A percentile compares a stretch with the other conserved stretches of the same genome.
phyloP scores from a whole-genome alignment of 192 early-diverging fungal species.

The Dissophora globulifera region DNA sequence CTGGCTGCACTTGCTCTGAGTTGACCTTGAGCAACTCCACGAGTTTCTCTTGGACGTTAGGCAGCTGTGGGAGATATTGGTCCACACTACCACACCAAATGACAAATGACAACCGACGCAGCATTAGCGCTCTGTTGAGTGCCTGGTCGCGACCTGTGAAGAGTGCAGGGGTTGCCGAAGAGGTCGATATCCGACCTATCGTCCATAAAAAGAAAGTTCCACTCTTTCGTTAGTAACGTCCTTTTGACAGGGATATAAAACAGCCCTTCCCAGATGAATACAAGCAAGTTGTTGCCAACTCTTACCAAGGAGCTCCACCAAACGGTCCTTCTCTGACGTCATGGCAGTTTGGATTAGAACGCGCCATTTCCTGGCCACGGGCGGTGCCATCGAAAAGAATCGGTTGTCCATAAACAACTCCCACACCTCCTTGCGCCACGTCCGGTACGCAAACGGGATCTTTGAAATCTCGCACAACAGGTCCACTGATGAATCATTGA shows the following conservation, averaged over 20 bases:
- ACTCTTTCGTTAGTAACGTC: no score
- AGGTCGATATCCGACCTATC: constrained; percentile 74
- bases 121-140: constrained; percentile 66
- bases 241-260: no score
- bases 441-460: constrained; percentile 68
- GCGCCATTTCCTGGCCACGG: constrained; percentile 70
- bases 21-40: constrained; percentile 86
- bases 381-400: constrained; percentile 74
- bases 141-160: constrained; percentile 89
- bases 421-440: constrained; percentile 83
- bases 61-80: constrained; percentile 83
- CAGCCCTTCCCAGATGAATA: no score
- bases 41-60: constrained; percentile 85
- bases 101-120: constrained; percentile 85
- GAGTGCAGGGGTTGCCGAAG: constrained; percentile 72
- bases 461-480: constrained; percentile 69
- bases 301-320: constrained; percentile 75
- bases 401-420: constrained; percentile 76
- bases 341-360: constrained; percentile 75
- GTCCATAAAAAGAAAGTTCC: neutral
- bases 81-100: constrained; percentile 78
- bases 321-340: constrained; percentile 79
- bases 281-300: no score
- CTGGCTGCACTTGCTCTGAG: constrained; percentile 78
- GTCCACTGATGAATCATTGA: constrained; percentile 63